Evolutionary conservation across 495 filamentous ascomycete species (phyloP).

Genomic region (Xylaria venustula): DNA sequence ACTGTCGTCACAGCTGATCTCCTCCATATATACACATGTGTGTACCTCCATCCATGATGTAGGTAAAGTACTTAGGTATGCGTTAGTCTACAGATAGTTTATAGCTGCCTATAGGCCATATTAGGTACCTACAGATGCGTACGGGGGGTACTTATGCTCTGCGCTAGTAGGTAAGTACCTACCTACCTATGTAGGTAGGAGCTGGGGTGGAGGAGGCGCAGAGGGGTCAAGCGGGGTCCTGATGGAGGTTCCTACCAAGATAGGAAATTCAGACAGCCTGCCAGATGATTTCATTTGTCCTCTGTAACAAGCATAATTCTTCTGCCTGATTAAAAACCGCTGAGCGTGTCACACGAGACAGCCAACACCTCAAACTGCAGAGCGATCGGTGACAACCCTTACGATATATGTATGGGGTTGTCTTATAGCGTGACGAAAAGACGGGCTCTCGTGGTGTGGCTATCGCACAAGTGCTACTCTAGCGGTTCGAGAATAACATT

Average conservation of each 20-base stretch:
- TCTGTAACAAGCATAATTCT: conserved; percentile 1
- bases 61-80: no score
- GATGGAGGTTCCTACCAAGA: neutral
- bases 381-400: neutral
- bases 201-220: neutral
- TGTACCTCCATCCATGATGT: no score
- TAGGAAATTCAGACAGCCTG: neutral
- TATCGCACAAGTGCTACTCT: no score
- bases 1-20: neutral
- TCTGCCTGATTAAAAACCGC: no score
- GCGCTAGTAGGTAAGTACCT: neutral
- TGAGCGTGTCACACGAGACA: neutral
- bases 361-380: neutral
- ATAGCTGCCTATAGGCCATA: no score
- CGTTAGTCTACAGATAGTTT: no score
- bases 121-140: neutral
- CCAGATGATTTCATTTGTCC: conserved; percentile 25
- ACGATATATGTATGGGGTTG: no score
- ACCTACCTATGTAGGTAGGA: conserved; percentile 6
- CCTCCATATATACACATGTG: no score
- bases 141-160: neutral
- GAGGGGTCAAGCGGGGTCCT: neutral
- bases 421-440: neutral
- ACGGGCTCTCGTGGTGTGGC: neutral
- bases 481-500: no score